These are phyloP conservation scores for Panaeolus papilionaceus DNA, from an alignment of 768 basidiomycete genomes.

Conservation along the genomic window DNA sequence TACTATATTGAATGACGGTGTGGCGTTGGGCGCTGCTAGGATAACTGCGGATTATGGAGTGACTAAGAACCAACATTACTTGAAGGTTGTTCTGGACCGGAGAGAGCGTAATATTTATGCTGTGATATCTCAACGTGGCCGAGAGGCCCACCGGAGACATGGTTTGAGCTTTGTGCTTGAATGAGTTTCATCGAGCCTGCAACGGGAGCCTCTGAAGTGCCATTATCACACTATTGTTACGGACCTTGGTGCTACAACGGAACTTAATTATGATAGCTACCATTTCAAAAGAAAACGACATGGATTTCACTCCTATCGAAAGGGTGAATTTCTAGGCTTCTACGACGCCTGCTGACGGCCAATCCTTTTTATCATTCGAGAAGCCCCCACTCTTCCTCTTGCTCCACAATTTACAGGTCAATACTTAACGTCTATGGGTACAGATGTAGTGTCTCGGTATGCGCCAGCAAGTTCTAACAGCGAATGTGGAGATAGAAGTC, in stretches of 20 bases:
- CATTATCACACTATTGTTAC: neutral
- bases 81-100: neutral
- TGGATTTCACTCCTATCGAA: too few species aligned
- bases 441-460: too few species aligned
- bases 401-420: too few species aligned
- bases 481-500: neutral
- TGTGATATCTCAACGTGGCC: neutral
- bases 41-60: neutral
- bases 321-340: too few species aligned
- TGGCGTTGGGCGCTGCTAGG: constrained; percentile 3
- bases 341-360: too few species aligned
- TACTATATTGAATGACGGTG: neutral
- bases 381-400: too few species aligned
- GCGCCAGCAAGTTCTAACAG: too few species aligned
- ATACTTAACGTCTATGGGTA: too few species aligned
- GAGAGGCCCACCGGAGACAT: neutral
- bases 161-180: neutral
- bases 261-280: neutral
- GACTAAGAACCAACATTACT: neutral
- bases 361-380: too few species aligned
- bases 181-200: neutral
- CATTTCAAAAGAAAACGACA: neutral
- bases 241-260: neutral
- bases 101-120: neutral
- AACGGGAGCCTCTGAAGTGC: neutral